phyloP scores from a whole-genome alignment of 768 basidiomycete species.

The Phlebiopsis flavidoalba region DNA sequence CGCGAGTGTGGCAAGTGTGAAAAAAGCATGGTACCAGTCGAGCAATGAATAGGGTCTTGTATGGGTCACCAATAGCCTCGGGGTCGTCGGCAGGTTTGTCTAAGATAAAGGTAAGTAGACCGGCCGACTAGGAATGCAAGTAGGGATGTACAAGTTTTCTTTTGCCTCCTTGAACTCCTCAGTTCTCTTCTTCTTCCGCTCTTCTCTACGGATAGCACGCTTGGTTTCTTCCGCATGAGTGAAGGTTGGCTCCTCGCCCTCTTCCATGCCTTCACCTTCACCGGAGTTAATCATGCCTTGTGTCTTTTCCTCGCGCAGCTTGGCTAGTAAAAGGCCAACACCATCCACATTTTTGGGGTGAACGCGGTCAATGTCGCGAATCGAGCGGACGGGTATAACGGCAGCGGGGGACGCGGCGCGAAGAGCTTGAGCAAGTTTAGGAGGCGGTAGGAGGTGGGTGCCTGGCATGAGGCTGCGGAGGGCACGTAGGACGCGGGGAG shows the following conservation, averaged over 20 bases:
- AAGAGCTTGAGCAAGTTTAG: conserved; percentile 97
- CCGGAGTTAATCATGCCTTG: conserved; percentile 57
- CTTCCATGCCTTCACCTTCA: conserved; percentile 66
- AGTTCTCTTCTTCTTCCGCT: conserved; percentile 67
- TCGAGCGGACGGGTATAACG: conserved; percentile 83
- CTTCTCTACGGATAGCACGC: conserved; percentile 72
- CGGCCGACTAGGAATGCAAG: conserved; percentile 1
- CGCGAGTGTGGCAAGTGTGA: not conserved
- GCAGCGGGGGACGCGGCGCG: conserved; percentile 86
- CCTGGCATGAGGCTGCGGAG: conserved; percentile 42
- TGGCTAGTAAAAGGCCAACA: conserved; percentile 68
- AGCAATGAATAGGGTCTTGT: conserved; percentile 96
- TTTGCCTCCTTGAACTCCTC: conserved; percentile 78
- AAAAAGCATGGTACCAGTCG: conserved; percentile 53
- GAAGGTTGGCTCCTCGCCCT: conserved; percentile 76
- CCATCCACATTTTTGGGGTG: conserved; percentile 65
- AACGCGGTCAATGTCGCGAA: conserved; percentile 74
- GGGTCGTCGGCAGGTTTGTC: conserved; percentile 92
- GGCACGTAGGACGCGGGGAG: not conserved
- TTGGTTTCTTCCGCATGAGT: conserved; percentile 82
- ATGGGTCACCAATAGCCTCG: conserved; percentile 92
- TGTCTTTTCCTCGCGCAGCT: conserved; percentile 75
- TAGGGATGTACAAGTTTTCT: conserved; percentile 68
- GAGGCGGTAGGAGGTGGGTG: conserved; percentile 87
- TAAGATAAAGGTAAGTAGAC: conserved; percentile 24